These are phyloP conservation scores for Metschnikowia dekortorum DNA, from an alignment of 805 yeast genomes.

Conservation along the genomic window DNA sequence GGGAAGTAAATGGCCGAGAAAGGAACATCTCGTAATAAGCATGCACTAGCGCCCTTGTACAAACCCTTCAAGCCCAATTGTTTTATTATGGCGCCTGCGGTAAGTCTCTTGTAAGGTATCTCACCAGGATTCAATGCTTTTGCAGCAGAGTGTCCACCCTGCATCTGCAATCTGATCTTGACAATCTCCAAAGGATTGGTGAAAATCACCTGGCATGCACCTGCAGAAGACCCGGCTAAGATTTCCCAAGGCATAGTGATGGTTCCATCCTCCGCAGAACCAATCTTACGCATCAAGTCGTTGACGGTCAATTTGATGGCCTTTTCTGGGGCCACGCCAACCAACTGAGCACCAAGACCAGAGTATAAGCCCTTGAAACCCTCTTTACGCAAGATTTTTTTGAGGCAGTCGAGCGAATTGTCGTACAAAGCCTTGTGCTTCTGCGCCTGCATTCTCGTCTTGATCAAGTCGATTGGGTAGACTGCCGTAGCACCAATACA, in stretches of 20 bases:
- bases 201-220: conserved; percentile 93
- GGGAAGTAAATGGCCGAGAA: conserved; percentile 97
- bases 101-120: conserved; percentile 39
- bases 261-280: conserved; percentile 44
- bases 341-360: conserved; percentile 88
- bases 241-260: conserved; percentile 62
- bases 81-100: conserved; percentile 69
- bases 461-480: conserved; percentile 92
- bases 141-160: conserved; percentile 66
- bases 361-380: conserved; percentile 85
- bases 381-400: conserved; percentile 69
- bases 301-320: conserved; percentile 94
- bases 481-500: conserved; percentile 98
- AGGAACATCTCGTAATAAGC: conserved; percentile 91
- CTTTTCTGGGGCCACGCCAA: conserved; percentile 98
- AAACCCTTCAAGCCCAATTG: conserved; percentile 80
- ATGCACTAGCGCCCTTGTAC: conserved; percentile 88
- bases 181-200: conserved; percentile 96
- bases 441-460: conserved; percentile 97
- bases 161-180: conserved; percentile 90
- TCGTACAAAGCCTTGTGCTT: conserved; percentile 64
- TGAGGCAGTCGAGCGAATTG: conserved; percentile 82
- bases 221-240: conserved; percentile 89
- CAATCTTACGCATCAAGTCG: conserved; percentile 74
- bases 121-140: conserved; percentile 25